Conservation (phyloP, 441 rosid species). For the Erysimum cheiri region DNA sequence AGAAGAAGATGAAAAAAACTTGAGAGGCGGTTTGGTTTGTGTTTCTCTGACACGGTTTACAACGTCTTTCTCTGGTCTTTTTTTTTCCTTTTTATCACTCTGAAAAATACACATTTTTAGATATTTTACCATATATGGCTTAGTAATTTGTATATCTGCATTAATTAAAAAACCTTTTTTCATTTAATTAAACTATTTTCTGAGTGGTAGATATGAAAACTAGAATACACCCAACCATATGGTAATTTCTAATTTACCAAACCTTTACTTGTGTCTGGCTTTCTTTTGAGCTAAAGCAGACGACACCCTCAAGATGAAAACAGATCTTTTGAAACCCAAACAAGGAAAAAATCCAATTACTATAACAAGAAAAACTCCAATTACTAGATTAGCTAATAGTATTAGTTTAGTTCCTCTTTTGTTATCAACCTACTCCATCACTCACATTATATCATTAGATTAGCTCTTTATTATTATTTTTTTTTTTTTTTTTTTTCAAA, state of each 20-base stretch:
- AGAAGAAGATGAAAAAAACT: not conserved
- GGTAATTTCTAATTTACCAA: not conserved
- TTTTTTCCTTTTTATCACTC: not conserved
- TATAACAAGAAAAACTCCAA: not conserved
- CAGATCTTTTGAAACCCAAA: no score
- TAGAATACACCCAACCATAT: not conserved
- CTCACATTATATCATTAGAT: not conserved
- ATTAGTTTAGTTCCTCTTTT: not conserved
- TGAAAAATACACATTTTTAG: not conserved
- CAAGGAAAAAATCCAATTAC: not conserved
- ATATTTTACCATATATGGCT: not conserved
- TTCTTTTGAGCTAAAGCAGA: no score
- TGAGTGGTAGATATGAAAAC: not conserved
- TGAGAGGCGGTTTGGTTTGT: slow-evolving; percentile 13
- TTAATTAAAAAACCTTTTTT: not conserved
- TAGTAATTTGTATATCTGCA: not conserved
- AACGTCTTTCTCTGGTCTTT: slow-evolving; percentile 11
- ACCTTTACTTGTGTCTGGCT: no score
- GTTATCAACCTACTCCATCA: not conserved
- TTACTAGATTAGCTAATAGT: not conserved
- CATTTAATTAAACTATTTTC: not conserved
- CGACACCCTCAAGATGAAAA: no score
- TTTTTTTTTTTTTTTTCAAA: no score
- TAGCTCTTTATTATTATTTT: not conserved
- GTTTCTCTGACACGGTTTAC: slow-evolving; percentile 29